Base-by-base conservation (phyloP, 129 eudicot genomes). In the Helichrysum umbraculigerum region DNA sequence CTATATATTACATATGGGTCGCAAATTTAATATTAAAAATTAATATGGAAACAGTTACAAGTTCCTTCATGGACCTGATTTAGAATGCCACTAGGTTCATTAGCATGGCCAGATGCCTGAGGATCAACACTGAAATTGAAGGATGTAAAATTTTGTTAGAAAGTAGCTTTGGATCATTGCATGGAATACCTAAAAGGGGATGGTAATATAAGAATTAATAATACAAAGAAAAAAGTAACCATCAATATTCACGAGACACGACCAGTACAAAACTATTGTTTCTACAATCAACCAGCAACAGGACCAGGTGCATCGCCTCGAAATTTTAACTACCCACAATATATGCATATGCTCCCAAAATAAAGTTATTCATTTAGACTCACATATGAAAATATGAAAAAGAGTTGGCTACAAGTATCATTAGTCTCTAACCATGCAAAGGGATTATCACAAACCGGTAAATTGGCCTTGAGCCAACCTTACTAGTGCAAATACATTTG, bases 41-140 rank as follows among this genome's bases (percentile, higher is more conserved):
- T 50, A 52, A 25, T 17, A 51, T 79, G 70, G 29, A 66, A 42
- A 74, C 59, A 54, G 58, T 57, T 52, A 15, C 22, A 74, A 7
- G 75, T 73, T 73, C 21, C 33, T 51, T 32, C 34, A 58, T 39
- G 28, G 17, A 79, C 86, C 85, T 83, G 80, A 68, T 75, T 74
- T 52, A 61, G 16, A 77, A 41, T 22, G 35, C 34, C 81, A 35
- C 79, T 50, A 56, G 72, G 66, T 10, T 80, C 60, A 83, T 78
- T 58, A 68, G 85, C 78, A 47, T 80, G 78, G 14, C n/a, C 81
- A 77, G 96, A 91, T 76, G 88, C 59, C 77, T 79, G 88, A 15
- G 94, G 98, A 82, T 85, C 93, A 58, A 62, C 86, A 77, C 93
- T 91, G 91, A 51, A 69, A 83, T 78, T 58, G 77, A 41, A 82